Evolutionary conservation across 106 monocot genomes (phyloP).

Genomic region (Chionographis japonica): DNA sequence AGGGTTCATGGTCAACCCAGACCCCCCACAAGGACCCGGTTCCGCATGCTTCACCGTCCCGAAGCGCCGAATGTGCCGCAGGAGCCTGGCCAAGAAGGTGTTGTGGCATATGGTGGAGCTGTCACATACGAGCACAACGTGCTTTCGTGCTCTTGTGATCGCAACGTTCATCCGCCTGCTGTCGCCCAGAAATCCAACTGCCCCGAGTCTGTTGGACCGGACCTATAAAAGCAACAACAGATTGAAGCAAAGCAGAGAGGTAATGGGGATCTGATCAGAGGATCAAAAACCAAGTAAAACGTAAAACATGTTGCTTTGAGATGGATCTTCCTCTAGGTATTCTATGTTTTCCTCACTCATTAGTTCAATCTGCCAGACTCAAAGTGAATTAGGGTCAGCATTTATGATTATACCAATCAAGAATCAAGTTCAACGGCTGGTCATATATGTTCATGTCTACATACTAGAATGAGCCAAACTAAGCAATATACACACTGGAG

Average conservation of each 20-base stretch:
- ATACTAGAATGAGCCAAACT: too few species aligned
- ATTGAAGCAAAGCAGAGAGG: neutral
- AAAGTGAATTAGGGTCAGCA: too few species aligned
- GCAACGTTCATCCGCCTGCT: conserved; percentile 91
- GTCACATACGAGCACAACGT: conserved; percentile 81
- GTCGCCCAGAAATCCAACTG: conserved; percentile 88
- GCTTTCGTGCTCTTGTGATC: conserved; percentile 85
- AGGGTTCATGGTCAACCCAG: conserved; percentile 40
- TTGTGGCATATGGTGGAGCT: conserved; percentile 98
- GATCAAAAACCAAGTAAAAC: too few species aligned
- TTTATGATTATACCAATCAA: too few species aligned
- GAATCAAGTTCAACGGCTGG: too few species aligned
- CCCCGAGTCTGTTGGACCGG: conserved; percentile 86
- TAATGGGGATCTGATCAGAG: neutral
- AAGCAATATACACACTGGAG: too few species aligned
- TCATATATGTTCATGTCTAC: too few species aligned
- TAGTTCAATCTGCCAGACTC: too few species aligned
- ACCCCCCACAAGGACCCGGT: conserved; percentile 57
- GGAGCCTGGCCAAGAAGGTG: conserved; percentile 83
- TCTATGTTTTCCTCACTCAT: too few species aligned
- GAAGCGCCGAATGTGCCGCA: conserved; percentile 72
- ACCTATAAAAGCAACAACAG: conserved; percentile 36
- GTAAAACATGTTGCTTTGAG: too few species aligned
- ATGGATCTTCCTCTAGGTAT: neutral
- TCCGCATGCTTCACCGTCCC: conserved; percentile 74